Evolutionary conservation across 192 early-diverging fungal genomes (phyloP), one percentile per base, ranked within the genome.

Genomic region (Linnemannia schmuckeri): DNA sequence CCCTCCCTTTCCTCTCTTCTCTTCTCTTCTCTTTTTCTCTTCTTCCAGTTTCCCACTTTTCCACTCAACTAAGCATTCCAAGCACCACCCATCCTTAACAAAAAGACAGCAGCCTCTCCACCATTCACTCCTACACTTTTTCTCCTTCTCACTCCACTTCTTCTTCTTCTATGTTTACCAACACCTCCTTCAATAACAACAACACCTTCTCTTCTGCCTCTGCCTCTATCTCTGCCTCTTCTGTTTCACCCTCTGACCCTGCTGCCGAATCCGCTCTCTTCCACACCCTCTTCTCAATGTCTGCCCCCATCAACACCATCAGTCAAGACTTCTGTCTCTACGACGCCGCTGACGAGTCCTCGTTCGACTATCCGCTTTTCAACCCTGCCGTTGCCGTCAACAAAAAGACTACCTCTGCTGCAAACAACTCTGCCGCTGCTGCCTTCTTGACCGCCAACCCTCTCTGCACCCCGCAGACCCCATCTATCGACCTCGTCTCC

Each of bases 231-330:
- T 42, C 70, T 54, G 70, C 63, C 20, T 17, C 72, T 46, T 18
- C 68, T 57, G 33, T 35, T 42, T 35, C 33, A 6, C n/a, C 70
- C 20, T 68, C 79, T 78, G 75, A 74, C 41, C 22, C 63, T 71
- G 55, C 63, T 81, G 82, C 82, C 52, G 85, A 87, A 87, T 81
- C 79, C 20, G 76, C 72, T 20, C 80, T 87, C 46, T 87, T 78
- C 68, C 85, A 87, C 30, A 81, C 80, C 24, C 85, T 87, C 38
- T 87, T 85, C 46, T 49, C 77, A 71, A 87, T 87, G 85, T 75
- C 85, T 70, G 85, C 85, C 38, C 79, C 75, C 63, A 61, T 87
- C 76, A 87, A 87, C 76, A 87, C 85, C 71, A 87, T 87, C 75
- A 78, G 61, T 66, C 85, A 87, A 18, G 85, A 87, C 74, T 87